Evolutionary conservation across 257 asterid species (phyloP).

Genomic region (Scutellaria galericulata): DNA sequence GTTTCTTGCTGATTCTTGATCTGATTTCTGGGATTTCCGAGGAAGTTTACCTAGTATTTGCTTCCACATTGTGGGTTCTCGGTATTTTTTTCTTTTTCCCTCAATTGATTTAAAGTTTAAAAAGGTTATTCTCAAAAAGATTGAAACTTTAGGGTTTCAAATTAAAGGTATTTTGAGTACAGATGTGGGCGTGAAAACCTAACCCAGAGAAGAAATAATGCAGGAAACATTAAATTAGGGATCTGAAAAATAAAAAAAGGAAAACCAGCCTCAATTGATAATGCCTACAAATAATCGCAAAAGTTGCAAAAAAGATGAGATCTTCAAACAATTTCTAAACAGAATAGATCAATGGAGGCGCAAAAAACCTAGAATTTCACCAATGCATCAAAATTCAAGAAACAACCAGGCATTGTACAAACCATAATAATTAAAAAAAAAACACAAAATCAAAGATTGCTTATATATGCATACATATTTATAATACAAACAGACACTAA

Average conservation of each 20-base stretch:
- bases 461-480: conserved; percentile 22
- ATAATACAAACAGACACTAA: conserved; percentile 23
- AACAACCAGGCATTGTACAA: conserved; percentile 36
- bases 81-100: background rate
- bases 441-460: conserved; percentile 8
- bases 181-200: conserved; percentile 32
- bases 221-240: conserved; percentile 43
- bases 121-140: conserved; percentile 26
- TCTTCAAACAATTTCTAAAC: conserved; percentile 32
- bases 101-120: conserved; percentile 24
- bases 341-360: conserved; percentile 22
- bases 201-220: conserved; percentile 27
- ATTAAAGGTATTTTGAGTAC: conserved; percentile 42
- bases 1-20: conserved; percentile 50
- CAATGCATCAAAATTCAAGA: conserved; percentile 36
- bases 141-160: conserved; percentile 40
- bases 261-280: conserved; percentile 25
- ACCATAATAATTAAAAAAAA: conserved; percentile 29
- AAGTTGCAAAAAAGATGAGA: conserved; percentile 39
- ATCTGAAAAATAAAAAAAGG: conserved; percentile 34
- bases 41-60: conserved; percentile 73
- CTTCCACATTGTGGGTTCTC: conserved; percentile 70
- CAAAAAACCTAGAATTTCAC: conserved; percentile 39
- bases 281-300: conserved; percentile 29
- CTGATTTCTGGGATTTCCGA: conserved; percentile 62